Evolutionary conservation across 495 filamentous ascomycete species (phyloP), one percentile per base, ranked within the genome.

Genomic region (Aspergillus kassunensis): DNA sequence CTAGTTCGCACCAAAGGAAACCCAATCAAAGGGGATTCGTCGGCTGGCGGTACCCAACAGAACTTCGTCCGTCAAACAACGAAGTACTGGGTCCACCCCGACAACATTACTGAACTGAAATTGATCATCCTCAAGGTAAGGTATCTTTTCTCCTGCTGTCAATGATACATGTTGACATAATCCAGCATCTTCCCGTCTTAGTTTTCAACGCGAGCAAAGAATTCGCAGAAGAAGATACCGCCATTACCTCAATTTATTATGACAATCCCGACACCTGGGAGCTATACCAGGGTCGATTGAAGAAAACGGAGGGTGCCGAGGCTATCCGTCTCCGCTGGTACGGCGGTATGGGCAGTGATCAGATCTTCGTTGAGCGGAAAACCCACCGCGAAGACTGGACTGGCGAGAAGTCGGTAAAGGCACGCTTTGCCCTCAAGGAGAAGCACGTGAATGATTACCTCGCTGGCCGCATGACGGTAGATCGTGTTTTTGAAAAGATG

Each of bases 381-480:
- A 97, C 93, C 6, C 93, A 99, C 71, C 86, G 93, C 10, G 93
- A 99, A 67, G 93, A 99, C 67, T 99, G 93, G 93, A 99, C 93
- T 0, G 93, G 93, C 13, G 93, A 97, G 65, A 97, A 97, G 70
- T 96, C 91, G 0, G 93, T 99, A 64, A 99, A 99, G 68, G 93
- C 95, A 6, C 86, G 93, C 33, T 97, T 99, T 64, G 77, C 86
- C 11, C 72, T 91, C 43, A 99, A 99, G 74, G 93, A 97, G 74
- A 99, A 97, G 76, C 85, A 96, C 51, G 86, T 99, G 51, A 97
- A 97, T 65, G 81, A 88, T 13, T 99, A 88, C 56, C 65, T 97
- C 56, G 77, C 78, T 24, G 93, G 93, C 23, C 80, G 88, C 24
- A 76, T 95, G 59, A 87, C 89, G 0, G 89, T 91, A 2, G 81